These are phyloP conservation scores for Aspergillus cristatus DNA, from an alignment of 495 filamentous ascomycete genomes.

Conservation along the genomic window DNA sequence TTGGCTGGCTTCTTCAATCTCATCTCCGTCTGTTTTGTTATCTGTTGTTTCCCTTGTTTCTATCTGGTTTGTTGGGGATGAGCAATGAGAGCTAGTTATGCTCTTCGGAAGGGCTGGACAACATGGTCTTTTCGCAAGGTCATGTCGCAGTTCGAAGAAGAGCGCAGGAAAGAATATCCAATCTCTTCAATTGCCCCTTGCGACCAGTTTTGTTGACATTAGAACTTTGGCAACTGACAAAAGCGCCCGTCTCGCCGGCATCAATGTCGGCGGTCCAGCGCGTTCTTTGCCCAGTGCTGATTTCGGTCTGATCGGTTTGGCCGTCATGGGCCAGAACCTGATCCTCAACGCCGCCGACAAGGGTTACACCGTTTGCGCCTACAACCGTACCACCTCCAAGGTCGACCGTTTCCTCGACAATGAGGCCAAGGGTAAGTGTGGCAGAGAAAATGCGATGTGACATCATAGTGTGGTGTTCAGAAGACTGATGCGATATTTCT, in stretches of 20 bases:
- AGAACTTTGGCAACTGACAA: conserved; percentile 52
- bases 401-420: conserved; percentile 91
- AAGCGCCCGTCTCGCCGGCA: conserved; percentile 81
- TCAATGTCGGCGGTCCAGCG: conserved; percentile 64
- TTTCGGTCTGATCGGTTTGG: conserved; percentile 99
- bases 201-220: conserved; percentile 24
- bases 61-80: no score
- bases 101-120: no score
- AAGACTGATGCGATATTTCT: conserved; percentile 4
- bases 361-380: conserved; percentile 90
- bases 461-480: no score
- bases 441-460: no score
- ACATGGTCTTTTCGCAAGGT: no score
- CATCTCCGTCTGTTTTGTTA: no score
- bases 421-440: conserved; percentile 71
- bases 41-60: no score
- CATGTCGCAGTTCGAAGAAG: no score
- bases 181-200: conserved; percentile 3
- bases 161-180: no score
- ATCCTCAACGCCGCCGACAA: conserved; percentile 97
- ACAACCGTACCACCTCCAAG: conserved; percentile 96
- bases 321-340: conserved; percentile 98
- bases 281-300: conserved; percentile 53
- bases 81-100: no score
- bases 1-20: no score